A percentile compares a stretch with the other conserved stretches of the same genome.
phyloP scores from a whole-genome alignment of 306 rosid species.

The Begonia fuchsioides region DNA sequence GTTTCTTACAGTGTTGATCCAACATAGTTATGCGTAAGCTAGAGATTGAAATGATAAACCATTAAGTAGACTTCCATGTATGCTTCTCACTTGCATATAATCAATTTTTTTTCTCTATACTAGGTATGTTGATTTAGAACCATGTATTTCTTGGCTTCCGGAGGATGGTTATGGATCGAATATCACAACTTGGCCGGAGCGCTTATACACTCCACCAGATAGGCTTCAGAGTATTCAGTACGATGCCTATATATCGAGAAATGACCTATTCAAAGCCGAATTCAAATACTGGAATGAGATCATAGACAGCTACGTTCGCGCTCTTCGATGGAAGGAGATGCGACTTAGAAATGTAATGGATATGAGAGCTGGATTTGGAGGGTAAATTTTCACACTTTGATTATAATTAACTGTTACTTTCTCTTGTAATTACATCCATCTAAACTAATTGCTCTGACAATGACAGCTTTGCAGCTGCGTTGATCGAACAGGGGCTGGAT shows the following conservation, averaged over 20 bases:
- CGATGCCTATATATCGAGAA: conserved; percentile 68
- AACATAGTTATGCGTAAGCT: no score
- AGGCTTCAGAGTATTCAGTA: conserved; percentile 67
- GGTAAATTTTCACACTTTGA: conserved; percentile 35
- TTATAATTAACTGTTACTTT: not conserved
- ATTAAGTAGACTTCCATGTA: no score
- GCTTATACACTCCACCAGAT: conserved; percentile 56
- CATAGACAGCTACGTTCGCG: conserved; percentile 43
- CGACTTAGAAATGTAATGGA: conserved; percentile 65
- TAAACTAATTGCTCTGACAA: not conserved
- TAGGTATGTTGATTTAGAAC: conserved; percentile 58
- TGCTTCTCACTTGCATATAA: no score
- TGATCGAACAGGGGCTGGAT: conserved; percentile 37
- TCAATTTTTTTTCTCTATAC: no score
- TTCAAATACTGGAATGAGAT: conserved; percentile 74
- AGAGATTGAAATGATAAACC: no score
- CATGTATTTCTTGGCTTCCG: conserved; percentile 57
- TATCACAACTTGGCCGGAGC: conserved; percentile 61
- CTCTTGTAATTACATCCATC: no score
- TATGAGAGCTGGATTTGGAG: conserved; percentile 90
- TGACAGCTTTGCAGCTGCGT: conserved; percentile 84
- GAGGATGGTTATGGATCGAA: conserved; percentile 52
- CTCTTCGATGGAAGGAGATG: conserved; percentile 47
- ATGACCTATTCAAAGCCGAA: conserved; percentile 66
- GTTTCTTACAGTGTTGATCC: no score